Base-by-base conservation (phyloP, 179 eudicot species). In the Carnegiea gigantea region DNA sequence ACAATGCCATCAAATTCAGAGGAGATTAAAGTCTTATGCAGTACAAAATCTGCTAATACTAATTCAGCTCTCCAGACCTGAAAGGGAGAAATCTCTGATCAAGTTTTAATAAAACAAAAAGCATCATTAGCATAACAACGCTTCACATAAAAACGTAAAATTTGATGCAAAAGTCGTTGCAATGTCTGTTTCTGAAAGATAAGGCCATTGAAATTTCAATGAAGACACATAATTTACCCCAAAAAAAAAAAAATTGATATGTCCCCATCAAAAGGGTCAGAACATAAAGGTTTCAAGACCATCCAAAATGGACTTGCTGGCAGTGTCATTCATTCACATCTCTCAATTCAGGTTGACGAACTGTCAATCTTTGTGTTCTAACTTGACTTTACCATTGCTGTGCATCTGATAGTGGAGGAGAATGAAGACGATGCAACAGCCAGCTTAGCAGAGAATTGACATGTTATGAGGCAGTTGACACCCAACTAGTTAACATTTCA, bases 21-120 rank as follows among this genome's bases (percentile, higher is more conserved):
- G 54, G 98, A 89, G 18, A 82, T 78, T 67, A 85, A 83, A 90
- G 91, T 90, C 82, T 88, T 90, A 83, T 96, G 98, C 87, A 94
- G 82, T 76, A 96, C 86, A 82, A 89, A 94, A 84, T 94, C 98
- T 78, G 98, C 96, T 80, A 96, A 84, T 77, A 94, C 76, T 53
- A 96, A 70, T 89, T 92, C 98, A 65, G 99, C 99, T 84, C 90
- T 93, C 99, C 99, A 96, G 48, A 96, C 91, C 98, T 96, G 86
- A 79, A 83, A 86, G 26, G 72, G 73, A n/a, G 38, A 72, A 38
- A 80, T 38, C 28, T 60, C 79, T 38, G 53, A 24, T 26, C 76
- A 77, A 77, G 10, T 54, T 20, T 74, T 46, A 17, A 53, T 38
- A 44, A 68, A n/a, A 49, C 54, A 57, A 49, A 80, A 76, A n/a